Percentiles rank a stretch among this genome's conserved stretches.
Evolutionary conservation across 78 protist genomes (phyloP).

Genomic region (Trichosphaerium sp.): DNA sequence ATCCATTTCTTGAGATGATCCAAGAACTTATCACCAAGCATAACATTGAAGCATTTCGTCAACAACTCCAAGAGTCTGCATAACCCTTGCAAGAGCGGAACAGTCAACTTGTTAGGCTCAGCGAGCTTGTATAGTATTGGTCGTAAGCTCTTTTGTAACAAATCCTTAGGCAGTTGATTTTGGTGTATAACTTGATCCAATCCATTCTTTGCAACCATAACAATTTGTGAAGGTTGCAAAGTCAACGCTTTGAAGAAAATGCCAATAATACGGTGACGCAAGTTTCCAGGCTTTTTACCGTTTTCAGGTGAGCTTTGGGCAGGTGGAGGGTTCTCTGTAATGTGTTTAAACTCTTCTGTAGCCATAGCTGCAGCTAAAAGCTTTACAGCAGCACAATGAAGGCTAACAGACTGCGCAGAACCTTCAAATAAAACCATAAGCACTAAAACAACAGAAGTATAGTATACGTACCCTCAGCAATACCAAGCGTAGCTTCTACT

Average conservation of each 20-base stretch:
- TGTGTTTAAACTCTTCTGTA: no score
- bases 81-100: slow-evolving; percentile 71
- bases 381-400: no score
- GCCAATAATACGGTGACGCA: not conserved
- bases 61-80: slow-evolving; percentile 64
- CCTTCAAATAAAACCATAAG: no score
- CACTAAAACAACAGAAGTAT: no score
- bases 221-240: not conserved
- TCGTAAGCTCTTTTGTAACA: slow-evolving; percentile 64
- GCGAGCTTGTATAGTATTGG: slow-evolving; percentile 74
- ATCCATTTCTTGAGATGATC: slow-evolving; percentile 67
- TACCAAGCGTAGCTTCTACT: no score
- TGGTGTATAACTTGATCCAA: slow-evolving; percentile 5
- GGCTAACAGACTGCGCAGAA: no score
- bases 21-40: slow-evolving; percentile 76
- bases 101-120: slow-evolving; percentile 50
- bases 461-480: no score
- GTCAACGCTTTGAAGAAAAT: slow-evolving; percentile 9
- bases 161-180: slow-evolving; percentile 42
- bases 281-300: not conserved
- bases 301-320: no score
- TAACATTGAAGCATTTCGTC: slow-evolving; percentile 65
- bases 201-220: not conserved
- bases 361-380: no score
- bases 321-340: no score